phyloP scores from a whole-genome alignment of 352 stramenopile genomes.

The Phytopythium mirpurense region DNA sequence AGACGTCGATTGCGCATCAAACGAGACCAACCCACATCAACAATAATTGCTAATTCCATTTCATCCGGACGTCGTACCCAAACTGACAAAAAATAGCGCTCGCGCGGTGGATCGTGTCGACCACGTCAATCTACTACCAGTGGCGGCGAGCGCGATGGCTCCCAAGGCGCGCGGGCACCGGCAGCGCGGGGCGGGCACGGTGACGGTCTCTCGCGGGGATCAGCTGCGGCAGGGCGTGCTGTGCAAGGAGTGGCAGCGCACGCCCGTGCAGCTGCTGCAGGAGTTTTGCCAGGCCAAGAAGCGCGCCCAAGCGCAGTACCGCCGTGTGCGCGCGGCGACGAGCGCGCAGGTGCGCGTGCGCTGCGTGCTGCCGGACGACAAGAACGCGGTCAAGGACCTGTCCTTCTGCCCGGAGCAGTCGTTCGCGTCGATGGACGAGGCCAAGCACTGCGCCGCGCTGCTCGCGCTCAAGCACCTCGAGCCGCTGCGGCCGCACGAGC shows the following conservation, averaged over 20 bases:
- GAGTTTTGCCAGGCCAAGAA: slow-evolving; percentile 94
- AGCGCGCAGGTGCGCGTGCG: slow-evolving; percentile 34
- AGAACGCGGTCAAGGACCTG: slow-evolving; percentile 93
- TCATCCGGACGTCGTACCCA: too few species aligned
- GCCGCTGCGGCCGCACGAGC: slow-evolving; percentile 89
- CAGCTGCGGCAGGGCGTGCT: slow-evolving; percentile 78
- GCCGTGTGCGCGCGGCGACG: slow-evolving; percentile 34
- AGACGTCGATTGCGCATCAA: slow-evolving; percentile 1
- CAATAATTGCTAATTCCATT: too few species aligned
- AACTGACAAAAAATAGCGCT: too few species aligned
- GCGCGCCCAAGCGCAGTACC: slow-evolving; percentile 69
- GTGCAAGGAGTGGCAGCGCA: slow-evolving; percentile 93
- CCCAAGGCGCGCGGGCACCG: slow-evolving; percentile 52
- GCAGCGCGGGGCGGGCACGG: slow-evolving; percentile 83
- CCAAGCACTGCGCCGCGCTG: slow-evolving; percentile 91
- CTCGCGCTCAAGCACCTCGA: slow-evolving; percentile 95
- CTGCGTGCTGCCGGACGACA: slow-evolving; percentile 91
- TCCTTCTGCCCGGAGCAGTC: slow-evolving; percentile 87
- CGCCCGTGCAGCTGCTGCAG: slow-evolving; percentile 91
- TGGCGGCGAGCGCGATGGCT: neutral
- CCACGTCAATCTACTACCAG: too few species aligned
- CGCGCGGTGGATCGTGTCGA: too few species aligned
- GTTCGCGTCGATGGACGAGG: slow-evolving; percentile 78
- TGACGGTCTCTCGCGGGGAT: slow-evolving; percentile 81
- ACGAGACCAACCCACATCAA: too few species aligned